Conservation (phyloP, 2,329 filamentous ascomycete species). For the Colletotrichum australisinense region DNA sequence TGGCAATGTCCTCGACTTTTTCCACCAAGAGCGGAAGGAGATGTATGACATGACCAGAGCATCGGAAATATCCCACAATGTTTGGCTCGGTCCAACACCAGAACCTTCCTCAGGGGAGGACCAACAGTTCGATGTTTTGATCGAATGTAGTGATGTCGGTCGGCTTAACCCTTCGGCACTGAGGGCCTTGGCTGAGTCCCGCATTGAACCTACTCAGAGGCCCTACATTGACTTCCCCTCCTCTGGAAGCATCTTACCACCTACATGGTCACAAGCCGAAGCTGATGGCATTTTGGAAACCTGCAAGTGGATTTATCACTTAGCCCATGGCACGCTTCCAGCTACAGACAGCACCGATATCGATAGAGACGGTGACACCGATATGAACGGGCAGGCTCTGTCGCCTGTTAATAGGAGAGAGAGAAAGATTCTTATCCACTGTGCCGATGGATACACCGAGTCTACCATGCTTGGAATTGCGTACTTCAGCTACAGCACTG, state of each 20-base stretch:
- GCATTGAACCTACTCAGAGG: slow-evolving; percentile 49
- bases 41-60: slow-evolving; percentile 95
- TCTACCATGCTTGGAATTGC: slow-evolving; percentile 89
- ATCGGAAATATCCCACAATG: slow-evolving; percentile 88
- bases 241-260: slow-evolving; percentile 90
- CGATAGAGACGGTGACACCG: slow-evolving; percentile 65
- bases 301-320: slow-evolving; percentile 89
- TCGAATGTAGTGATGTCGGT: slow-evolving; percentile 90
- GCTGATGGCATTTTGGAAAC: slow-evolving; percentile 87
- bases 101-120: slow-evolving; percentile 72
- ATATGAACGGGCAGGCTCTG: slow-evolving; percentile 54
- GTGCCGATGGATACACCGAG: slow-evolving; percentile 96
- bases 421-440: slow-evolving; percentile 87
- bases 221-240: slow-evolving; percentile 84
- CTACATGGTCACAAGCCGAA: slow-evolving; percentile 85
- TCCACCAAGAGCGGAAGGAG: slow-evolving; percentile 87
- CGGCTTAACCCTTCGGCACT: slow-evolving; percentile 78
- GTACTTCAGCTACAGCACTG: slow-evolving; percentile 93
- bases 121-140: slow-evolving; percentile 81
- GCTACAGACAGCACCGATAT: slow-evolving; percentile 36
- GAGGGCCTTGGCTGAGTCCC: slow-evolving; percentile 68
- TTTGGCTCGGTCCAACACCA: slow-evolving; percentile 90
- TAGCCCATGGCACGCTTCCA: slow-evolving; percentile 74
- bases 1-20: slow-evolving; percentile 86
- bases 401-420: slow-evolving; percentile 47